Base-by-base conservation (phyloP, 345 rosid genomes). In the Turnera subulata region DNA sequence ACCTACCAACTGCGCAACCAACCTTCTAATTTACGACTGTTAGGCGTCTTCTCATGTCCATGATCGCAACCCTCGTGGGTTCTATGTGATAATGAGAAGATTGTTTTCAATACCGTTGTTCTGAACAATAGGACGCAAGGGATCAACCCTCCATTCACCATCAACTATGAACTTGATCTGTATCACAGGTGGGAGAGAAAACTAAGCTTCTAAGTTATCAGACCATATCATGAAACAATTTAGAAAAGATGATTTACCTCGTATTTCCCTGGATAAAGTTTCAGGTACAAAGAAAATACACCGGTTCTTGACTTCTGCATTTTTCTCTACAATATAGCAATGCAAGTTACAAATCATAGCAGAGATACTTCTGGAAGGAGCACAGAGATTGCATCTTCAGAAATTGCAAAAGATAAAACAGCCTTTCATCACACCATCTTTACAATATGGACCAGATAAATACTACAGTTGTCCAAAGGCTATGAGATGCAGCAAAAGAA, bases 151-250 rank as follows among this genome's bases (percentile, higher is more conserved):
- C 99, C 99, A 93, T 67, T 77, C 68, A n/a, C 97, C 99, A 73
- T 93, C 95, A 13, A 93, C 96, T 21, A 93, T 70, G 64, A 93
- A 93, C 68, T 93, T 93, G 59, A 93, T 78, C 99, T 93, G 89
- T 25, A 58, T 35, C 37, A 44, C 38, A 38, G 55, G n/a, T n/a
- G n/a, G 59, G 32, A 39, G 20, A 50, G 60, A 62, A 68, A 71
- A 11, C 35, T 2, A 52, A 24, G 11, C 18, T 19, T 16, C 26
- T 18, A 25, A 25, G 54, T 17, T 11, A 50, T 35, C 10, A 12
- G 33, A 22, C 25, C 25, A n/a, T n/a, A n/a, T n/a, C n/a, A n/a
- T n/a, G 13, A 46, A 47, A 16, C 9, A 46, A 45, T 26, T 33
- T 22, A 17, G 46, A 19, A 12, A 32, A 22, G 39, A 64, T 8